These are phyloP conservation scores for Tulasnella sp. DNA, from an alignment of 768 basidiomycete species.

Conservation along the genomic window DNA sequence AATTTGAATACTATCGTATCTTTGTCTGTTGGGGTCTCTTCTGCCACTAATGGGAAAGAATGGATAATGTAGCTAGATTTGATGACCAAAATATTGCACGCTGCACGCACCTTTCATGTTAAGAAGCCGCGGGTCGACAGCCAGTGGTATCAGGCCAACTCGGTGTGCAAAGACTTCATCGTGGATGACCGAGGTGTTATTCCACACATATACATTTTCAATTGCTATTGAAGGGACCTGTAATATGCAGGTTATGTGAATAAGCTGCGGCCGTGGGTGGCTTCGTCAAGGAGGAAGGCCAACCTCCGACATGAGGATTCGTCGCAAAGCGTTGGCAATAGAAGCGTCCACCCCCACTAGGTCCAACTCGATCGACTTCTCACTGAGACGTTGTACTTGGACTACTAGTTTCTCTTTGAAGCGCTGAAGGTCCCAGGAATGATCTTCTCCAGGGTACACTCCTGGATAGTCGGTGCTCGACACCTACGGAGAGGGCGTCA, in stretches of 20 bases:
- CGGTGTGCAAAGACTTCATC: conserved; percentile 92
- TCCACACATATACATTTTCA: conserved; percentile 85
- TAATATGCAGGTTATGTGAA: not conserved
- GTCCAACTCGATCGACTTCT: conserved; percentile 86
- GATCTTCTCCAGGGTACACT: conserved; percentile 74
- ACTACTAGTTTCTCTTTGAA: conserved; percentile 74
- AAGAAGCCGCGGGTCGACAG: conserved; percentile 71
- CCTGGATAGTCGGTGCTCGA: conserved; percentile 89
- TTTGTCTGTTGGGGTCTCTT: conserved; percentile 69
- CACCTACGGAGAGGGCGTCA: conserved; percentile 39
- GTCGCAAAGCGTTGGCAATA: conserved; percentile 87
- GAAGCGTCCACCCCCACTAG: conserved; percentile 91
- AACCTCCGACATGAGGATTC: conserved; percentile 92
- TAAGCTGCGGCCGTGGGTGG: not conserved
- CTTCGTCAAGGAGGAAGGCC: conserved; percentile 24
- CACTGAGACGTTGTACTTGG: conserved; percentile 68
- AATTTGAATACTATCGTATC: conserved; percentile 88
- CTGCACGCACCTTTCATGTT: conserved; percentile 30
- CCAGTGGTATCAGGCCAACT: conserved; percentile 84
- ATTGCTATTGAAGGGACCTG: conserved; percentile 89
- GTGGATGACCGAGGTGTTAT: conserved; percentile 88
- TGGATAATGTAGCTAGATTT: not conserved
- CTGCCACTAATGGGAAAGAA: conserved; percentile 20
- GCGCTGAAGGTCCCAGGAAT: conserved; percentile 68
- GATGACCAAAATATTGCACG: not conserved